These are phyloP conservation scores for Talaromyces nanjingensis DNA, from an alignment of 495 filamentous ascomycete species.

Conservation along the genomic window DNA sequence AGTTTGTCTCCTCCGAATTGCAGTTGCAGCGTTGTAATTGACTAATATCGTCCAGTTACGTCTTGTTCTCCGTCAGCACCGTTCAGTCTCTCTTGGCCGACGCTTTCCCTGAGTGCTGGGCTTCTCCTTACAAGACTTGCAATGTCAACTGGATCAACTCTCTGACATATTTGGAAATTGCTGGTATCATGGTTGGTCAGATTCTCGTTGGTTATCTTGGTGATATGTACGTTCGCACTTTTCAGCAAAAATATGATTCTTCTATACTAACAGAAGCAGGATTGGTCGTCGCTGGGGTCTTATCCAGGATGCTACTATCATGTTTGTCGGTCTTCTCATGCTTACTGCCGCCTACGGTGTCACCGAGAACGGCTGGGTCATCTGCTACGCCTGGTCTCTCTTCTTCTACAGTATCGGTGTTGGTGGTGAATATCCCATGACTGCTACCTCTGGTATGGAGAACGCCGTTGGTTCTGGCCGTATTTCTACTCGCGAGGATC, in stretches of 20 bases:
- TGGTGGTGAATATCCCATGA: conserved; percentile 93
- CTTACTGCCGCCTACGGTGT: conserved; percentile 80
- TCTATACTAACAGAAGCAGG: conserved; percentile 30
- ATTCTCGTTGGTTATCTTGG: conserved; percentile 61
- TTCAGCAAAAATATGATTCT: not conserved
- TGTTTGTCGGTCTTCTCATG: conserved; percentile 84
- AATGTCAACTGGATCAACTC: conserved; percentile 66
- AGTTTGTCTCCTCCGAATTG: conserved; percentile 10
- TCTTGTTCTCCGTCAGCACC: conserved; percentile 92
- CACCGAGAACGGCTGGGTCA: conserved; percentile 80
- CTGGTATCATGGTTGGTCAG: conserved; percentile 85
- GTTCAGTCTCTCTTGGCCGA: conserved; percentile 66
- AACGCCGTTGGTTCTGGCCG: conserved; percentile 78
- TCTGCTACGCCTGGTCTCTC: conserved; percentile 84
- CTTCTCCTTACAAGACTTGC: conserved; percentile 47
- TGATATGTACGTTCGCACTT: conserved; percentile 38
- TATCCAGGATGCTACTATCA: conserved; percentile 87
- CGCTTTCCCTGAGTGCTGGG: conserved; percentile 71
- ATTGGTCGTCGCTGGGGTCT: conserved; percentile 84
- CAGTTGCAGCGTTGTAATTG: not conserved
- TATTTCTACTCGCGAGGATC: conserved; percentile 80
- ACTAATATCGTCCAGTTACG: conserved; percentile 47
- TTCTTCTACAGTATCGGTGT: conserved; percentile 91
- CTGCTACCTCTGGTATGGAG: conserved; percentile 92
- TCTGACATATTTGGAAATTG: conserved; percentile 77